A percentile compares a stretch with the other conserved stretches of the same genome.
These are phyloP conservation scores for Kandelia obovata DNA, from an alignment of 345 rosid species.

Conservation along the genomic window DNA sequence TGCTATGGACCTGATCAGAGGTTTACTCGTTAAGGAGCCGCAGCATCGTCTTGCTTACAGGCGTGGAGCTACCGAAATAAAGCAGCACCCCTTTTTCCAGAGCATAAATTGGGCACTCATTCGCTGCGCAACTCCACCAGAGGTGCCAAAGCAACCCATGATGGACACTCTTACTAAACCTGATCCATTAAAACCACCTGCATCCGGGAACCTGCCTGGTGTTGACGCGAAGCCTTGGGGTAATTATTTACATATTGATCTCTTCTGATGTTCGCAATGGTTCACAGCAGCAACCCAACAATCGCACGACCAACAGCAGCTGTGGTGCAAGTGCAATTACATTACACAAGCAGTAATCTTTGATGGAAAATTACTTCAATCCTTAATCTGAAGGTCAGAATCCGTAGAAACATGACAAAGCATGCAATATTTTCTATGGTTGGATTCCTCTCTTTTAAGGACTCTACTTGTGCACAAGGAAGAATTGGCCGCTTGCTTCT, in stretches of 20 bases:
- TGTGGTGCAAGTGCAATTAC: constrained; percentile 4
- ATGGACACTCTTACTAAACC: constrained; percentile 23
- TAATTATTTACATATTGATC: constrained; percentile 43
- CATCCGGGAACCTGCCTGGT: constrained; percentile 19
- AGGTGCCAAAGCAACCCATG: constrained; percentile 22
- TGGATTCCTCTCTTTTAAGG: no score
- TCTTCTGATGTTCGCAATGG: constrained; percentile 34
- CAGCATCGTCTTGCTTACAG: no score
- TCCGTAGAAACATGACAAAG: no score
- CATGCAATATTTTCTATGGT: no score
- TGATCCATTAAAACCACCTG: constrained; percentile 11
- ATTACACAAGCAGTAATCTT: no score
- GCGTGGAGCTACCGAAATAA: constrained; percentile 7
- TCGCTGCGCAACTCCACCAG: constrained; percentile 26
- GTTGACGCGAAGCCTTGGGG: constrained; percentile 43
- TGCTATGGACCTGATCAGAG: constrained; percentile 29
- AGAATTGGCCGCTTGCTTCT: no score
- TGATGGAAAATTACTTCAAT: no score
- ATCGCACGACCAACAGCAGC: constrained; percentile 17
- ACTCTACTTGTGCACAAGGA: no score
- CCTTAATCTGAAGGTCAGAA: no score
- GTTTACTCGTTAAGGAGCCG: constrained; percentile 30
- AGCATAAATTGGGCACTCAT: constrained; percentile 28
- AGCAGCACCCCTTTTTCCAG: constrained; percentile 32
- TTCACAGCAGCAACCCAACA: constrained; percentile 19